Evolutionary conservation across 2,329 filamentous ascomycete species (phyloP), one percentile per base, ranked within the genome.

Genomic region (Lizonia empirigonia): DNA sequence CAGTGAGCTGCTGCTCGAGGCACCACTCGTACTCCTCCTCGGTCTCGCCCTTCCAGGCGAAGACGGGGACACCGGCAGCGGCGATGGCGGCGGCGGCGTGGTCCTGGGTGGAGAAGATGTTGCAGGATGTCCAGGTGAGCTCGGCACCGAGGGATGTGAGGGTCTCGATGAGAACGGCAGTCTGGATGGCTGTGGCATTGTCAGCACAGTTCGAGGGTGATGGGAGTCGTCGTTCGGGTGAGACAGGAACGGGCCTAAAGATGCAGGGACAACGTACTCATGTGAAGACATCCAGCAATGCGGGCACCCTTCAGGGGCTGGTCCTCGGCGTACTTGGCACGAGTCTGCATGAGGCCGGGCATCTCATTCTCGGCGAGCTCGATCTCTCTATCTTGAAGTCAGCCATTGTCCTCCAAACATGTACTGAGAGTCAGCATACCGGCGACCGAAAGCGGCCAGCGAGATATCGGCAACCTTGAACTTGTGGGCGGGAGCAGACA

Each of bases 11-110:
- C 85, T 99, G 94, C 85, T 97, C 93, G 73, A 97, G 83, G 80
- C 94, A 99, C 94, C 94, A 97, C 79, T 96, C 85, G 86, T 97
- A 99, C 84, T 97, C 94, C 82, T 97, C 94, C 81, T 99, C 94
- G 68, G 93, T 96, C 90, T 99, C 94, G 73, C 92, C 85, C 79
- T 88, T 88, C 85, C 85, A 88, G 69, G 85, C 85, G 72, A 88
- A 88, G 70, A 99, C 93, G 70, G 93, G 92, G 63, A 95, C 88
- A 77, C 93, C 94, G 46, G 86, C 82, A 50, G 93, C 94, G 67
- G 94, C 94, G 80, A 99, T 97, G 77, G 94, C 94, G 64, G 94
- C 92, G 47, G 94, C 94, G 70, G 94, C 94, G 81, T 97, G 93
- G 81, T 97, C 94, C 80, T 97, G 93, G 69, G 93, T 97, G 77